These are phyloP conservation scores for Phytophthora kernoviae DNA, from an alignment of 352 stramenopile species.

Conservation along the genomic window DNA sequence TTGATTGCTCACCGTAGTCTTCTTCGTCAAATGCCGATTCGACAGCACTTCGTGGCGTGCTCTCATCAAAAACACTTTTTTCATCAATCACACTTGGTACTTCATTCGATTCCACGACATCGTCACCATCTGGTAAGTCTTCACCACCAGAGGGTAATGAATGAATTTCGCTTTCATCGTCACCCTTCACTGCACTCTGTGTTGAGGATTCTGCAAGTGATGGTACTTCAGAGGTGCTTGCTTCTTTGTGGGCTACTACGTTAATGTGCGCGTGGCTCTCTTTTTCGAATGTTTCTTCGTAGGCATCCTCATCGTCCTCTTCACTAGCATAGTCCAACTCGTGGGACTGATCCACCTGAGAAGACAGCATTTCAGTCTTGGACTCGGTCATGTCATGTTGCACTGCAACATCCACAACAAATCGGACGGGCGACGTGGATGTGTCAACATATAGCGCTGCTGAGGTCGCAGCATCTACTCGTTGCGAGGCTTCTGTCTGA, in stretches of 20 bases:
- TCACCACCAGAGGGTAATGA: conserved; percentile 2
- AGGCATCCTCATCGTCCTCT: conserved; percentile 26
- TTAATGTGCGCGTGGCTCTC: conserved; percentile 25
- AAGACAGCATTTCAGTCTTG: neutral
- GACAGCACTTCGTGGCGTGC: conserved; percentile 4
- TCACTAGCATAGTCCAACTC: conserved; percentile 22
- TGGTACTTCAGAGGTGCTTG: neutral
- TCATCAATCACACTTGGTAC: conserved; percentile 14
- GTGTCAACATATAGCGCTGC: conserved; percentile 44
- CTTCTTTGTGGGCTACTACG: neutral
- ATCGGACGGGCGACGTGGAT: conserved; percentile 27
- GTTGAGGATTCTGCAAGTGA: conserved; percentile 5
- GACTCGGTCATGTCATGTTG: conserved; percentile 30
- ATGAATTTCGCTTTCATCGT: conserved; percentile 22
- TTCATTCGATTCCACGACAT: conserved; percentile 1
- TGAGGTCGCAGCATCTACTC: conserved; percentile 44
- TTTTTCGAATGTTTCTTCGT: conserved; percentile 50
- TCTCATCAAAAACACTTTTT: conserved; percentile 17
- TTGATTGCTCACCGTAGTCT: neutral
- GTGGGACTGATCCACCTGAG: neutral
- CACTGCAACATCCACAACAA: conserved; percentile 31
- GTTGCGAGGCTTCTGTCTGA: conserved; percentile 49
- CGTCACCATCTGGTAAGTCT: neutral
- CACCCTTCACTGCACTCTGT: conserved; percentile 2
- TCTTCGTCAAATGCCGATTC: conserved; percentile 17